These are phyloP conservation scores for Capillidium heterosporum DNA, from an alignment of 371 early-diverging fungal genomes.

Conservation along the genomic window DNA sequence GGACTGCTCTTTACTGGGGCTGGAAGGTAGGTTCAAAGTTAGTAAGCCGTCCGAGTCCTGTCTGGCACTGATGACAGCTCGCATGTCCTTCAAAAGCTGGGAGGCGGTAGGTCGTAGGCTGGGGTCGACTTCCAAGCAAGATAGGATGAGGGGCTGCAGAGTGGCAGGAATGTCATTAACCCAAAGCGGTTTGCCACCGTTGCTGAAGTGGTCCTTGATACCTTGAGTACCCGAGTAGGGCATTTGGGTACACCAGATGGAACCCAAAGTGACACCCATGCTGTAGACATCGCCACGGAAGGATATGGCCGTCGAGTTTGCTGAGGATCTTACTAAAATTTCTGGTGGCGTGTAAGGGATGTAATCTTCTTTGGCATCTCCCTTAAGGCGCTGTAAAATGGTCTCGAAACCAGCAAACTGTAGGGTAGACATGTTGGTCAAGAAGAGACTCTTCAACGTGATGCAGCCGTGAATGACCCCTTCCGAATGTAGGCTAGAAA, in stretches of 20 bases:
- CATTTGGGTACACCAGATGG: not conserved
- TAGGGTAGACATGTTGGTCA: not conserved
- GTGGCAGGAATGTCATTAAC: not conserved
- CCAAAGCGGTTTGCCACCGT: slow-evolving; percentile 3
- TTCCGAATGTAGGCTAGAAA: not conserved
- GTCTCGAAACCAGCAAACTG: slow-evolving; percentile 1
- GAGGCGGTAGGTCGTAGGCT: not conserved
- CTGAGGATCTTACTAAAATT: not conserved
- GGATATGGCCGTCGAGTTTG: not conserved
- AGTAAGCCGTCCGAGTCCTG: not conserved
- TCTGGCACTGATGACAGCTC: not conserved
- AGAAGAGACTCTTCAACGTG: not conserved
- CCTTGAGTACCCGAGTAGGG: not conserved
- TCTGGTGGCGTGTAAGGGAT: slow-evolving; percentile 1
- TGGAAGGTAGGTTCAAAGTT: not conserved
- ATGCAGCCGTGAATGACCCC: not conserved
- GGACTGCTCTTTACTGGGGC: not conserved
- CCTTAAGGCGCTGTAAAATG: not conserved
- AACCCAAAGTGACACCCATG: not conserved
- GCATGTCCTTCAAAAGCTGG: not conserved
- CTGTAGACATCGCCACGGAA: slow-evolving; percentile 1
- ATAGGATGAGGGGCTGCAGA: not conserved
- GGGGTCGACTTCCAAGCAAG: not conserved
- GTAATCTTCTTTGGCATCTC: slow-evolving; percentile 1
- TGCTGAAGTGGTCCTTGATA: not conserved